Base-by-base conservation (phyloP, 495 filamentous ascomycete species). In the Penicillium taxi region DNA sequence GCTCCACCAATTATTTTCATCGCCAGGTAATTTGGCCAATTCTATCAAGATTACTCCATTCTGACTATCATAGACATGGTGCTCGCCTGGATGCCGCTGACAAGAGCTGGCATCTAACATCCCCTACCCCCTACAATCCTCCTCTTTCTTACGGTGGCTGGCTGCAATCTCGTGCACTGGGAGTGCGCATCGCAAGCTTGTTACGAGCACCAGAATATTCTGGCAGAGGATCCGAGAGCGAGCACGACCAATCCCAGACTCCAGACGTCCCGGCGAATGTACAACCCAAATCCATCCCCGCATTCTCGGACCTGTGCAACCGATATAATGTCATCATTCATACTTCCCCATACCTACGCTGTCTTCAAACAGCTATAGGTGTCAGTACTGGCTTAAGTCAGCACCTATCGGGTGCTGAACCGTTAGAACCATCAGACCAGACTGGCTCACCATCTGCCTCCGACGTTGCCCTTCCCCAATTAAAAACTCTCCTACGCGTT, bases 81-180 rank as follows among this genome's bases (percentile, higher is more conserved):
- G 80, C 86, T 26, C 81, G 91, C 24, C 78, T 99, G 21, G 91
- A 99, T 57, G 84, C 85, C 28, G 86, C 87, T 42, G 87, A 96
- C 66, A 84, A 85, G 52, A 73, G 86, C 59, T 99, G 91, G 91
- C 88, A 96, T 62, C 70, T 95, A 9, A 81, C 84, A n/a, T 94
- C 93, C 4, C 81, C 88, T 3, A 90, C 84, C 3, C 93, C 91
- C 4, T 96, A 96, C 66, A 90, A 99, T 42, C 84, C 91, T 27
- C 91, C 93, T 26, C 72, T 99, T 30, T 95, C 89, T 11, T 96
- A 95, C 53, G 82, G 86, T 42, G 91, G 91, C 28, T 96, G 89
- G 88, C 74, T 75, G 13, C 90, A 96, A 54, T 78, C 82, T 33
- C 80, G 81, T 41, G 77, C 75, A 6, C 66, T 96, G 2, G 91